Conservation (phyloP, 768 basidiomycete species). For the Tricholoma hemisulphureum region DNA sequence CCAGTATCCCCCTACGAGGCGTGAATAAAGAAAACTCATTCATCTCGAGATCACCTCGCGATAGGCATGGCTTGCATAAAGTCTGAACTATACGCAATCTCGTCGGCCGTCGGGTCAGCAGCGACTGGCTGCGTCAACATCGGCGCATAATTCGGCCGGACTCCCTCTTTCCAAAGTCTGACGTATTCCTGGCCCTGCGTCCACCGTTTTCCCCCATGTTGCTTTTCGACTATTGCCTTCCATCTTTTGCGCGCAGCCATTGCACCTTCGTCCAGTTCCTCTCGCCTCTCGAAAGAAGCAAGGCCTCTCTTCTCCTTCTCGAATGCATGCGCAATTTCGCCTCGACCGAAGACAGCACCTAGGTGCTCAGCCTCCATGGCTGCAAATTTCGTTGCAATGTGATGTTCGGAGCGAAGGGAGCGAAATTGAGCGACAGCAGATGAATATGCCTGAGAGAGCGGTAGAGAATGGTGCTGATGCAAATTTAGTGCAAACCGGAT, state of each 20-base stretch:
- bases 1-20: neutral
- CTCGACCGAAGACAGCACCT: conserved; percentile 62
- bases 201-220: conserved; percentile 52
- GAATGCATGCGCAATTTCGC: conserved; percentile 61
- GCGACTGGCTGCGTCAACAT: conserved; percentile 43
- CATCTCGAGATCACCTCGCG: neutral
- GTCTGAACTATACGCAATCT: conserved; percentile 4
- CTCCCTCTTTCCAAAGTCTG: conserved; percentile 67
- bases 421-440: conserved; percentile 83
- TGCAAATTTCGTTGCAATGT: conserved; percentile 74
- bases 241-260: conserved; percentile 72
- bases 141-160: conserved; percentile 65
- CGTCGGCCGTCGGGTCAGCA: conserved; percentile 8
- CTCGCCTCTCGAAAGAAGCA: conserved; percentile 55
- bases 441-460: conserved; percentile 79
- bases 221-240: conserved; percentile 61
- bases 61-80: neutral
- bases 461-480: conserved; percentile 56
- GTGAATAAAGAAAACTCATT: neutral
- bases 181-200: conserved; percentile 73
- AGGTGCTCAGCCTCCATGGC: conserved; percentile 75
- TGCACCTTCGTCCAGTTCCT: conserved; percentile 57
- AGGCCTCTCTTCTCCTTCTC: conserved; percentile 61
- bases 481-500: conserved; percentile 81
- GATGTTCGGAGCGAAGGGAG: conserved; percentile 79